These are phyloP conservation scores for Solanum virginianum DNA, from an alignment of 257 asterid genomes.

Conservation along the genomic window DNA sequence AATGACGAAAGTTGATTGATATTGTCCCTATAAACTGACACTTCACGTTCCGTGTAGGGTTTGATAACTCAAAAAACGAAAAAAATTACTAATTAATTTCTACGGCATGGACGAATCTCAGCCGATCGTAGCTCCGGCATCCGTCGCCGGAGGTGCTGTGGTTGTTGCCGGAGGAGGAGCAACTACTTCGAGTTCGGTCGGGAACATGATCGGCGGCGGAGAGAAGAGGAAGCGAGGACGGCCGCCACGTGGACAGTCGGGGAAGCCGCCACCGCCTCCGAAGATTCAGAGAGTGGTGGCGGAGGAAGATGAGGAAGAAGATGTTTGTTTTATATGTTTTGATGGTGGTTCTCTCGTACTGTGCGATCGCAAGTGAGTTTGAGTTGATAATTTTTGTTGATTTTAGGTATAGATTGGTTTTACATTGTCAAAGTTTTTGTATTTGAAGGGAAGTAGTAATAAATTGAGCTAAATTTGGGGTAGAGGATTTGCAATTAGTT, in stretches of 20 bases:
- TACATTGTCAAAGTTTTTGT: background rate
- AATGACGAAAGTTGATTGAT: background rate
- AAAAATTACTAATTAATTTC: background rate
- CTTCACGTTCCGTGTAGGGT: background rate
- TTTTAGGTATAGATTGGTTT: background rate
- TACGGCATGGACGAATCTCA: slow-evolving; percentile 9
- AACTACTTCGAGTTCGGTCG: background rate
- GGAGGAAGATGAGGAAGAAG: slow-evolving; percentile 65
- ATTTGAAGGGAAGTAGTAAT: background rate
- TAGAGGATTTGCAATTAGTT: background rate
- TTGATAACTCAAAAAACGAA: background rate
- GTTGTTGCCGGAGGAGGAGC: background rate
- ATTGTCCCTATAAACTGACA: background rate
- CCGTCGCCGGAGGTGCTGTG: slow-evolving; percentile 6
- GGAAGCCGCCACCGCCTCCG: slow-evolving; percentile 38
- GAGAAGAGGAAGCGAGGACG: slow-evolving; percentile 70
- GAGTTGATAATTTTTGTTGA: background rate
- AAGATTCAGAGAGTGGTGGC: background rate
- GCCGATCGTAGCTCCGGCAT: slow-evolving; percentile 16
- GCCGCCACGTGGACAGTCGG: slow-evolving; percentile 48
- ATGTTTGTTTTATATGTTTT: slow-evolving; percentile 91
- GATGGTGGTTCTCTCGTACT: slow-evolving; percentile 91
- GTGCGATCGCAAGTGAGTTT: slow-evolving; percentile 87
- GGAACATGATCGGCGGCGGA: slow-evolving; percentile 3
- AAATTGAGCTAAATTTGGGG: background rate